Evolutionary conservation across 2,329 filamentous ascomycete genomes (phyloP).

Genomic region (Lasiodiplodia sp.): DNA sequence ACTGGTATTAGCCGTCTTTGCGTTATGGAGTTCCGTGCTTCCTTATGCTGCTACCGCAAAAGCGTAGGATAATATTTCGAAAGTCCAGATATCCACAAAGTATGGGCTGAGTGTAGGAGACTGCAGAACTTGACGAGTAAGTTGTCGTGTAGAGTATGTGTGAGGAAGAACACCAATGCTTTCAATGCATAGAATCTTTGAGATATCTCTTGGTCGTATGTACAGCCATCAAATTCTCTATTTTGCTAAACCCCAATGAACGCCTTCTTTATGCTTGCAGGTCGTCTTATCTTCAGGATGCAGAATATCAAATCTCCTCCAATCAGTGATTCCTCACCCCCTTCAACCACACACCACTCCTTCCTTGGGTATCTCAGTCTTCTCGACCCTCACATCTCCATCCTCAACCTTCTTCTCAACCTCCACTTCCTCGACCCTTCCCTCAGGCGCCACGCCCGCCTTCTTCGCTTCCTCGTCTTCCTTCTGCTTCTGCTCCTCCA

Average conservation of each 20-base stretch:
- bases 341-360: constrained; percentile 47
- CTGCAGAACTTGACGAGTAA: too few relatives aligned
- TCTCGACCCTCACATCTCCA: constrained; percentile 31
- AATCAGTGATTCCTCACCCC: not conserved
- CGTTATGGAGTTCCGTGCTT: too few relatives aligned
- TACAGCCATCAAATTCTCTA: not conserved
- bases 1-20: too few relatives aligned
- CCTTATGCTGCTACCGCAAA: too few relatives aligned
- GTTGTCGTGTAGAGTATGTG: too few relatives aligned
- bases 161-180: too few relatives aligned
- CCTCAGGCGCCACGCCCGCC: constrained; percentile 38
- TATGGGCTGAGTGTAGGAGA: too few relatives aligned
- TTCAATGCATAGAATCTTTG: not conserved
- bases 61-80: too few relatives aligned
- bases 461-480: constrained; percentile 49
- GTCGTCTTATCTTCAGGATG: not conserved
- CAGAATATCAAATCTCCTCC: not conserved
- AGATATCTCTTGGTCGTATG: not conserved
- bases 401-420: constrained; percentile 30
- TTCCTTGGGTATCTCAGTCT: constrained; percentile 52
- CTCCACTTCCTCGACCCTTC: constrained; percentile 37
- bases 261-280: not conserved
- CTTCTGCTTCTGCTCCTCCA: constrained; percentile 51
- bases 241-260: not conserved
- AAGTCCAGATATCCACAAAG: too few relatives aligned